Conservation (phyloP, 257 asterid species). For the Mentha longifolia region DNA sequence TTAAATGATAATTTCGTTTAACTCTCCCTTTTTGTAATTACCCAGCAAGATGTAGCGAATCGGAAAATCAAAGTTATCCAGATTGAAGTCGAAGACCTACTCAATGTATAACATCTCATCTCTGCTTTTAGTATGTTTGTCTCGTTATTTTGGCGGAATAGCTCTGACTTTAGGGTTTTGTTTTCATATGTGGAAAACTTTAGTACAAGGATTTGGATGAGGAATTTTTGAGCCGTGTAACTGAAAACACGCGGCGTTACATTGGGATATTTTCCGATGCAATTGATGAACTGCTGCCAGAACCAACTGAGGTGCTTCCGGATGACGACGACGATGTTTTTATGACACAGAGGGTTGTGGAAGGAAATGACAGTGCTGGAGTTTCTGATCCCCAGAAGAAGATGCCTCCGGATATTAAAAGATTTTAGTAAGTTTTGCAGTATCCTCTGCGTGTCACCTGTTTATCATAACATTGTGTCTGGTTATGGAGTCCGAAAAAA, state of each 20-base stretch:
- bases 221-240: conserved; percentile 72
- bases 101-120: conserved; percentile 45
- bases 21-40: conserved; percentile 10
- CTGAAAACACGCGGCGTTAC: conserved; percentile 83
- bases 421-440: conserved; percentile 67
- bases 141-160: conserved; percentile 4
- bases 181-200: not conserved
- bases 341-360: conserved; percentile 83
- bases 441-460: not conserved
- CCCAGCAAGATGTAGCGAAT: conserved; percentile 95
- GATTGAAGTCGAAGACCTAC: conserved; percentile 86
- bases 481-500: not conserved
- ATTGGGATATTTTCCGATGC: conserved; percentile 80
- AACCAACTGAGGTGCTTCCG: conserved; percentile 81
- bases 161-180: conserved; percentile 17
- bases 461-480: conserved; percentile 4
- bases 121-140: conserved; percentile 4
- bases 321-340: conserved; percentile 86
- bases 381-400: conserved; percentile 71
- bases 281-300: conserved; percentile 91
- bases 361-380: conserved; percentile 65
- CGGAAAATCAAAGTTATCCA: conserved; percentile 76
- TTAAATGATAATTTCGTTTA: not conserved
- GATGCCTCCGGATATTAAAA: conserved; percentile 92
- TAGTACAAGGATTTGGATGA: conserved; percentile 90